Evolutionary conservation across 768 basidiomycete species (phyloP).

Genomic region (Tephrocybe rancida): DNA sequence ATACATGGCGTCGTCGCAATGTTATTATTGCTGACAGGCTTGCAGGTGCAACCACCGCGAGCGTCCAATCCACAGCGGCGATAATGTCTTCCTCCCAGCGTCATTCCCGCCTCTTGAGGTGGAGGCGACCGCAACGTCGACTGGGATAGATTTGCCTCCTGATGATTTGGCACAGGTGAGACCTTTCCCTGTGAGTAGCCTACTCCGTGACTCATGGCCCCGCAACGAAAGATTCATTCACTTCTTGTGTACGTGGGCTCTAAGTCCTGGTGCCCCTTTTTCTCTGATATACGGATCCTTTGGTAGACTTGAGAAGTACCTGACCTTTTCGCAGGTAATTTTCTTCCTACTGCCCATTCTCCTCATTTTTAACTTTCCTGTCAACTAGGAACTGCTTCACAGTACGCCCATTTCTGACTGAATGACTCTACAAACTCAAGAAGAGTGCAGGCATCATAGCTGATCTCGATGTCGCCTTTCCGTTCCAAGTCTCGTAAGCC

Average conservation of each 20-base stretch:
- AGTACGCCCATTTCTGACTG: constrained; percentile 25
- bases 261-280: not conserved
- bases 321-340: constrained; percentile 43
- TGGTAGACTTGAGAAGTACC: constrained; percentile 46
- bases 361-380: too few species aligned
- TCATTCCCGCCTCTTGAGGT: constrained; percentile 47
- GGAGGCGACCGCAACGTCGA: constrained; percentile 17
- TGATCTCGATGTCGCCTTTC: constrained; percentile 48
- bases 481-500: constrained; percentile 45
- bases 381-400: constrained; percentile 36
- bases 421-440: not conserved
- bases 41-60: constrained; percentile 49
- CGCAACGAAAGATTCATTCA: constrained; percentile 65
- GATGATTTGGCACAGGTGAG: constrained; percentile 52
- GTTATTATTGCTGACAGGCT: constrained; percentile 2
- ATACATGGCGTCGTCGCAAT: not conserved
- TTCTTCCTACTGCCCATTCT: too few species aligned
- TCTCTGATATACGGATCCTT: not conserved
- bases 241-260: constrained; percentile 52
- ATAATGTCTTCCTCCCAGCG: constrained; percentile 50
- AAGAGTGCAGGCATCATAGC: constrained; percentile 46
- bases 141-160: constrained; percentile 35
- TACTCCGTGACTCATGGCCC: too few species aligned
- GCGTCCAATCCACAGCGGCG: constrained; percentile 30
- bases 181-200: not conserved